Conservation (phyloP, 2,329 filamentous ascomycete genomes). For the Sclerotinia borealis region DNA sequence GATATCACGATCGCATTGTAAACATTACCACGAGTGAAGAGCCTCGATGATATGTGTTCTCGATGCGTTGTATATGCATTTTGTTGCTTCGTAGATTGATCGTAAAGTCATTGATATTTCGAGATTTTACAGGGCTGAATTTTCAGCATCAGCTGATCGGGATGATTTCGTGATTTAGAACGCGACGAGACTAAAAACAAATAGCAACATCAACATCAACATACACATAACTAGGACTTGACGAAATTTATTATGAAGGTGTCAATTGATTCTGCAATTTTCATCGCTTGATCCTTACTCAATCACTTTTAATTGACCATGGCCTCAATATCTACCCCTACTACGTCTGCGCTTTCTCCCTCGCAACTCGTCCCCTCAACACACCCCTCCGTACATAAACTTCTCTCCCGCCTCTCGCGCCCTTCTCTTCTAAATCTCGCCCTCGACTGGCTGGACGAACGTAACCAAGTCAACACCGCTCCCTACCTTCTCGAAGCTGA, state of each 20-base stretch:
- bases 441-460: constrained; percentile 69
- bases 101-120: not conserved
- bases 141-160: constrained; percentile 8
- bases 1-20: not conserved
- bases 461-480: constrained; percentile 52
- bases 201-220: not conserved
- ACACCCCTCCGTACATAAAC: constrained; percentile 58
- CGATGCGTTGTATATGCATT: not conserved
- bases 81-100: not conserved
- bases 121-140: not conserved
- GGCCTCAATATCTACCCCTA: constrained; percentile 54
- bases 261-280: not conserved
- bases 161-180: constrained; percentile 1
- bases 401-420: constrained; percentile 64
- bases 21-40: not conserved
- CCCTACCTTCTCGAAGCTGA: constrained; percentile 48
- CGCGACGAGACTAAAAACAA: not conserved
- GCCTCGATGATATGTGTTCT: not conserved
- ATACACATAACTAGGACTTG: not conserved
- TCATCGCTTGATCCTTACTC: not conserved
- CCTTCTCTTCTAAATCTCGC: constrained; percentile 65
- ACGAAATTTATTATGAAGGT: not conserved
- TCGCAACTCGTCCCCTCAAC: constrained; percentile 60
- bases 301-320: not conserved
- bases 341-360: constrained; percentile 65